phyloP scores from a whole-genome alignment of 2,329 filamentous ascomycete species.

The Fusarium fujikuroi region DNA sequence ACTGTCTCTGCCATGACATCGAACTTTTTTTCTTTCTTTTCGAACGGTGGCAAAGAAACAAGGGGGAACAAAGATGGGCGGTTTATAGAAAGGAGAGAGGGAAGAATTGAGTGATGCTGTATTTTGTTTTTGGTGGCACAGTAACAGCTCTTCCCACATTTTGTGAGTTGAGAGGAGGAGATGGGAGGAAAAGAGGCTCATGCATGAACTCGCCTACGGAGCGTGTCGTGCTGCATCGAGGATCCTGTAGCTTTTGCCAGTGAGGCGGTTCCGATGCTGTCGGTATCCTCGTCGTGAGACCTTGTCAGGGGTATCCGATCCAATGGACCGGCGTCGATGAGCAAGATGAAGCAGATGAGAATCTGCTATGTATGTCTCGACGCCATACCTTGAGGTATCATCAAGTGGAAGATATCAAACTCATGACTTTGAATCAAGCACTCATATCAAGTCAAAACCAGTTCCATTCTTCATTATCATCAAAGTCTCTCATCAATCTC shows the following conservation, averaged over 20 bases:
- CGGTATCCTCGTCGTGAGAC: constrained; percentile 39
- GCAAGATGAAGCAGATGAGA: neutral
- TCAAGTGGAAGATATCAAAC: neutral
- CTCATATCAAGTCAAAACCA: too few relatives aligned
- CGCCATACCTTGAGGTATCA: neutral
- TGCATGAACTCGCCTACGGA: constrained; percentile 41
- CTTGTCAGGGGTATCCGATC: constrained; percentile 26
- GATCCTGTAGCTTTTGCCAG: constrained; percentile 35
- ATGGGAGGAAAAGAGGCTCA: constrained; percentile 1
- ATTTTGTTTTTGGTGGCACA: constrained; percentile 28
- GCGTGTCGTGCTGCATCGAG: constrained; percentile 32
- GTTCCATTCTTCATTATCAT: neutral
- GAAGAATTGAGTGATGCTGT: constrained; percentile 7
- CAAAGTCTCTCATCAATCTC: neutral
- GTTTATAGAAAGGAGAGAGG: constrained; percentile 21
- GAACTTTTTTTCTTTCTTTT: constrained; percentile 10
- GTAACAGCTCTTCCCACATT: neutral
- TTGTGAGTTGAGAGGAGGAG: neutral
- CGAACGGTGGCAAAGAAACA: constrained; percentile 29
- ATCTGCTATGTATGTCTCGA: neutral
- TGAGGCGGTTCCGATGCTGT: constrained; percentile 40
- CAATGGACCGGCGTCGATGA: constrained; percentile 31
- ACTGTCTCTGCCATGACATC: constrained; percentile 52
- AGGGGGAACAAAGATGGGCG: constrained; percentile 12
- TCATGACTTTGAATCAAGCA: neutral